Base-by-base conservation (phyloP, 257 asterid species). In the Fraxinus excelsior region DNA sequence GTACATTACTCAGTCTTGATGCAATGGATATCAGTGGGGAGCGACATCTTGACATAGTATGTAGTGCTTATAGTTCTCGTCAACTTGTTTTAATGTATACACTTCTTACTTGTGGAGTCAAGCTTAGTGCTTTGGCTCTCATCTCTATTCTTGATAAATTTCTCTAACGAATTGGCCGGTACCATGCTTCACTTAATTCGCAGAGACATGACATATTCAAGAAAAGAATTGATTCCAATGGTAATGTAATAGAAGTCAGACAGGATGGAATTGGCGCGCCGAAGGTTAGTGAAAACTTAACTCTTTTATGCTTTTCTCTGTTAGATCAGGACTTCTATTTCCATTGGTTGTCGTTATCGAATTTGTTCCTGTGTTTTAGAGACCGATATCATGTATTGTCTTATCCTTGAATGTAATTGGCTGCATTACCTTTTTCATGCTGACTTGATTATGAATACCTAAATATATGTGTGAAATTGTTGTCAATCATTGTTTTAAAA, bases 1-100 rank as follows among this genome's bases (percentile, higher is more conserved):
- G 99, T 84, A 79, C 99, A 19, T 75, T 96, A 86, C 89, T 96
- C 80, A 96, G 98, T 85, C 85, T 96, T 74, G 99, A 96, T 84
- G 93, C 99, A 87, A 90, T 91, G 94, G 99, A 96, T 90, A 93
- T 96, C 84, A 96, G 98, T 35, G 99, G 98, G 81, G 99, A 93
- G 89, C 95, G 90, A 80, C 99, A 96, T 86, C 80, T 88, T 46
- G 88, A 96, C 88, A 96, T 96, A 80, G 99, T 96, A 89, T 76
- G 97, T 77, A 42, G 49, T 77, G 66, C 79, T 74, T 77, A 67
- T 70, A 68, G 29, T 73, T 53, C 72, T 69, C 37, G 56, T 51
- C 71, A 69, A 51, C 75, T 73, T 75, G 56, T 76, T 80, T 67
- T 62, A n/a, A 28, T 56, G 44, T 68, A 49, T 67, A 23, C 37